A percentile compares a stretch with the other conserved stretches of the same genome.
phyloP scores from a whole-genome alignment of 768 basidiomycete species.

The Trametes elegans region DNA sequence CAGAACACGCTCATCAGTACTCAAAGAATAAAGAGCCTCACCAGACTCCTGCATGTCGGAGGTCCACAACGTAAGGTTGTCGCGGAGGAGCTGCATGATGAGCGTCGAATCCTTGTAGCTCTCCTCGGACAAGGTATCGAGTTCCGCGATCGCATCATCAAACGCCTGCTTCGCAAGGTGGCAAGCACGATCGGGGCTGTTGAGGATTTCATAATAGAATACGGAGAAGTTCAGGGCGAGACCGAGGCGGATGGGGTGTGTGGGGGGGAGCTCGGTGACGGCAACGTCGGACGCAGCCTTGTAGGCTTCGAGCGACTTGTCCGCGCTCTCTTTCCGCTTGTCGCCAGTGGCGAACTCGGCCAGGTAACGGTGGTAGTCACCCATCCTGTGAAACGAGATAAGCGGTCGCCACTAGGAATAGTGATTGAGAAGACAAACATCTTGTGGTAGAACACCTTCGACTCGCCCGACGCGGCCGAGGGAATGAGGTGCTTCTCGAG shows the following conservation, averaged over 20 bases:
- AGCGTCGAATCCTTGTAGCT: conserved; percentile 99
- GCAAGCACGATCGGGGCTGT: conserved; percentile 97
- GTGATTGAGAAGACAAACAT: conserved; percentile 56
- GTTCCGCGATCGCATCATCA: conserved; percentile 98
- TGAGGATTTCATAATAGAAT: conserved; percentile 99
- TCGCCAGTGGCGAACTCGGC: conserved; percentile 98
- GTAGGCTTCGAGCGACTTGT: conserved; percentile 96
- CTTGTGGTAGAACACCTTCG: conserved; percentile 99
- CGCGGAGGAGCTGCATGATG: conserved; percentile 95
- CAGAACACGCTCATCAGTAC: neutral
- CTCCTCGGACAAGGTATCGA: conserved; percentile 98
- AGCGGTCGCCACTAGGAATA: conserved; percentile 16
- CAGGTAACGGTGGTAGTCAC: conserved; percentile 98
- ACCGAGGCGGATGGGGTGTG: conserved; percentile 97
- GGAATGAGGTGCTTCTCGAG: conserved; percentile 98
- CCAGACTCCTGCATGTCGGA: conserved; percentile 95
- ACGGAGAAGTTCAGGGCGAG: conserved; percentile 99
- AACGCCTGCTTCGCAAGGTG: conserved; percentile 99
- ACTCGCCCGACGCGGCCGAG: conserved; percentile 94
- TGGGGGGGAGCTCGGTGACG: conserved; percentile 91
- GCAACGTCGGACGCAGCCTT: conserved; percentile 98
- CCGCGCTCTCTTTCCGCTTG: conserved; percentile 94
- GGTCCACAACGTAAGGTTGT: conserved; percentile 98
- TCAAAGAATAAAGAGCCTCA: conserved; percentile 34
- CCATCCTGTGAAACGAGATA: conserved; percentile 68